Evolutionary conservation across 805 yeast genomes (phyloP).

Genomic region (Zygoascus bituminiphila): DNA sequence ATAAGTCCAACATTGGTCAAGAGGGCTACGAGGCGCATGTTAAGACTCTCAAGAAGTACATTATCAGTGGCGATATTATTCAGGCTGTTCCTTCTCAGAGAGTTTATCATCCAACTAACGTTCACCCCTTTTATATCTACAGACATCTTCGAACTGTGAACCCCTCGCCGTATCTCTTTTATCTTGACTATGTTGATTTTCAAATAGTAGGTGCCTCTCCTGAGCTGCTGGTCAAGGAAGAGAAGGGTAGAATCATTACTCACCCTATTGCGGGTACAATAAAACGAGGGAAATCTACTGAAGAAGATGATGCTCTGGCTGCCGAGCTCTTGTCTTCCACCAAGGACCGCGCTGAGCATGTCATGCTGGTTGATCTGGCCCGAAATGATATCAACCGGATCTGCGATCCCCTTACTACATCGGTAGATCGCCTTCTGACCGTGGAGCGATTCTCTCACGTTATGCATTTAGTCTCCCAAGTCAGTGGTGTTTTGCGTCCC

Average conservation of each 20-base stretch:
- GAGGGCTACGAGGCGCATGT: slow-evolving; percentile 89
- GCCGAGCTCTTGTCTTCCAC: slow-evolving; percentile 59
- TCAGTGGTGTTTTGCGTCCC: slow-evolving; percentile 77
- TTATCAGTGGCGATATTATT: slow-evolving; percentile 84
- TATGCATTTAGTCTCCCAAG: slow-evolving; percentile 92
- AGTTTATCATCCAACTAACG: slow-evolving; percentile 86
- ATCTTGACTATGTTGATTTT: slow-evolving; percentile 84
- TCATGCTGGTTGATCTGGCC: slow-evolving; percentile 96
- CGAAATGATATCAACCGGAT: slow-evolving; percentile 92
- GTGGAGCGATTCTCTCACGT: slow-evolving; percentile 95
- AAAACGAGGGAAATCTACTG: slow-evolving; percentile 78
- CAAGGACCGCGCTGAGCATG: slow-evolving; percentile 96
- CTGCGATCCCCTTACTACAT: slow-evolving; percentile 79
- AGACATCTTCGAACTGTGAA: slow-evolving; percentile 91
- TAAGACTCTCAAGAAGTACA: slow-evolving; percentile 62
- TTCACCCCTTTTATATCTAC: slow-evolving; percentile 95
- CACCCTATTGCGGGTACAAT: slow-evolving; percentile 99
- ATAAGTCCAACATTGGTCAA: slow-evolving; percentile 85
- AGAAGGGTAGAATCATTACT: slow-evolving; percentile 70
- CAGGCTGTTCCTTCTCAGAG: slow-evolving; percentile 99
- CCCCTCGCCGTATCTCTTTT: slow-evolving; percentile 95
- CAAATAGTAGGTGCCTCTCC: slow-evolving; percentile 98
- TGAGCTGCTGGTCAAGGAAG: slow-evolving; percentile 81
- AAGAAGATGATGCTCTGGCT: slow-evolving; percentile 86
- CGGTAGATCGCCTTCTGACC: slow-evolving; percentile 79